Percentiles rank a stretch among this genome's conserved stretches.
Evolutionary conservation across 2,329 filamentous ascomycete genomes (phyloP).

Genomic region (Aplosporella prunicola): DNA sequence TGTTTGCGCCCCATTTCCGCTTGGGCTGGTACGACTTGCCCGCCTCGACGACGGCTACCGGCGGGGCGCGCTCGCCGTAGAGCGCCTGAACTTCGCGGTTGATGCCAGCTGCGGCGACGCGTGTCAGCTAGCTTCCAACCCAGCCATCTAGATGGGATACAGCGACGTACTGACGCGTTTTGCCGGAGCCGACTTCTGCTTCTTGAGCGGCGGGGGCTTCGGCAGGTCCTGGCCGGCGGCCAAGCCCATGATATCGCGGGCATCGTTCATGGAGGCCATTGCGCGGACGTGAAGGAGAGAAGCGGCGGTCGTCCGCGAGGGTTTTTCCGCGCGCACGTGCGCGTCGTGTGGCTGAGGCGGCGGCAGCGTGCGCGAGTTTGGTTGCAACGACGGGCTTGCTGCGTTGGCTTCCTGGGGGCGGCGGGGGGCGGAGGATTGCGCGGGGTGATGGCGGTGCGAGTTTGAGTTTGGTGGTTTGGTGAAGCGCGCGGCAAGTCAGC

Average conservation of each 20-base stretch:
- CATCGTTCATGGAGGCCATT: slow-evolving; percentile 16
- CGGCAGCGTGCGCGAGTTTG: no score
- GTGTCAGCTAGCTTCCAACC: not conserved
- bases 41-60: slow-evolving; percentile 32
- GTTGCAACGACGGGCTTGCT: no score
- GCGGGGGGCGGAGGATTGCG: no score
- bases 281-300: no score
- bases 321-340: no score
- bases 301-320: no score
- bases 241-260: slow-evolving; percentile 15
- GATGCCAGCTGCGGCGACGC: slow-evolving; percentile 25
- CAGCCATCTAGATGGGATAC: not conserved
- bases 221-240: slow-evolving; percentile 6
- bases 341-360: no score
- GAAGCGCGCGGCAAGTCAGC: no score
- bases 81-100: slow-evolving; percentile 32
- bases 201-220: slow-evolving; percentile 10
- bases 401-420: no score
- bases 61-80: slow-evolving; percentile 31
- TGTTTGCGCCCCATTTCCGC: slow-evolving; percentile 21
- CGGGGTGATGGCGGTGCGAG: no score
- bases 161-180: slow-evolving; percentile 3
- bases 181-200: slow-evolving; percentile 9
- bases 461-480: no score
- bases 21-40: slow-evolving; percentile 31